Percentiles rank a stretch among this genome's conserved stretches.
These are phyloP conservation scores for Leccinum imitatum DNA, from an alignment of 768 basidiomycete genomes.

Conservation along the genomic window DNA sequence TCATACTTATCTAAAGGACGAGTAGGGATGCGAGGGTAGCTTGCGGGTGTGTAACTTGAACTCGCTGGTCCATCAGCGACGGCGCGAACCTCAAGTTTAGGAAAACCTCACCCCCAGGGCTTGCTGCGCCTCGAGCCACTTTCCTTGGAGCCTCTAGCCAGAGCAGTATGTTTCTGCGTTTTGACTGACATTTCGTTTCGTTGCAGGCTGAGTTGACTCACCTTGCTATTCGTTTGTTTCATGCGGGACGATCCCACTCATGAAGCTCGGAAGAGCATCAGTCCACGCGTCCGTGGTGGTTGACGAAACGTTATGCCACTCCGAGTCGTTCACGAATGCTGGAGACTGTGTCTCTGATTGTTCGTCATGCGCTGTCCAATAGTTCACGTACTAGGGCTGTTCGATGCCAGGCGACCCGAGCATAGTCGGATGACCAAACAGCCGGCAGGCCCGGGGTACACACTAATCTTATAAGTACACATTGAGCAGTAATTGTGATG, in stretches of 20 bases:
- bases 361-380: not conserved
- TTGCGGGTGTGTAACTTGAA: constrained; percentile 76
- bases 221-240: not conserved
- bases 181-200: constrained; percentile 6
- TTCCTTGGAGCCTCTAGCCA: constrained; percentile 90
- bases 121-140: constrained; percentile 85
- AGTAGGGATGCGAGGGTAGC: constrained; percentile 80
- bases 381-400: too few relatives aligned
- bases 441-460: too few relatives aligned
- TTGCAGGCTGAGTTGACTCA: constrained; percentile 1
- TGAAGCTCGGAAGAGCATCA: not conserved
- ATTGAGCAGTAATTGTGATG: too few relatives aligned
- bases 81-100: not conserved
- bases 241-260: not conserved
- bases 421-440: too few relatives aligned
- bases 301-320: too few relatives aligned
- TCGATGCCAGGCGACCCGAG: too few relatives aligned
- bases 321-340: too few relatives aligned
- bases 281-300: too few relatives aligned
- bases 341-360: too few relatives aligned
- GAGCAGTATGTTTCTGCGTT: constrained; percentile 1
- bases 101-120: constrained; percentile 67
- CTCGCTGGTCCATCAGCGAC: constrained; percentile 14
- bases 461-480: too few relatives aligned
- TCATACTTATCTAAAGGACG: constrained; percentile 50